phyloP scores from a whole-genome alignment of 140 eudicot species.

The Anethum foeniculum region DNA sequence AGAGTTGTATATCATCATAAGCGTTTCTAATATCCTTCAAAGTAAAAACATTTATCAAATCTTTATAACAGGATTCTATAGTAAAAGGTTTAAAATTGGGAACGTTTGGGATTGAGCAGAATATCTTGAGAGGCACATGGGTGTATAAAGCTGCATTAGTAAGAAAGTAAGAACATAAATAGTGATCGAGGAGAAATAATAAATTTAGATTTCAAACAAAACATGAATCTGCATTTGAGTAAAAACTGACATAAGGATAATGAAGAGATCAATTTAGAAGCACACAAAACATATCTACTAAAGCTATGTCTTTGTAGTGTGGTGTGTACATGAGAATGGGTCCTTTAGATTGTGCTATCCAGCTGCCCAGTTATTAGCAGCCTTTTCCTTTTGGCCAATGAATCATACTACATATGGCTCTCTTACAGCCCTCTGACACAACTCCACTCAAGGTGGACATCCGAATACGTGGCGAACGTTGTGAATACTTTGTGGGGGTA shows the following conservation, averaged over 20 bases:
- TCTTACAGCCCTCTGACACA: conserved; percentile 12
- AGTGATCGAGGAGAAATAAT: neutral
- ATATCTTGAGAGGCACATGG: neutral
- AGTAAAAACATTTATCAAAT: neutral
- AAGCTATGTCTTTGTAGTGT: conserved; percentile 8
- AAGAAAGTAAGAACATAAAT: neutral
- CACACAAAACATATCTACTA: neutral
- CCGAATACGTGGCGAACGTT: neutral
- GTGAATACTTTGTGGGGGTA: neutral
- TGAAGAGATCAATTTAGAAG: neutral
- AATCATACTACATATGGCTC: conserved; percentile 16
- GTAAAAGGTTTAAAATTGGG: neutral
- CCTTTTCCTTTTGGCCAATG: conserved; percentile 14
- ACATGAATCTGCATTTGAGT: neutral
- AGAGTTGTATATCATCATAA: neutral
- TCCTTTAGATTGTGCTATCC: conserved; percentile 20
- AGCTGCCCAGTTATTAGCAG: conserved; percentile 21
- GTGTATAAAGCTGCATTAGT: neutral
- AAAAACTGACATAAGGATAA: neutral
- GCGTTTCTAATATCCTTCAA: neutral
- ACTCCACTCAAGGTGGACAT: conserved; percentile 1
- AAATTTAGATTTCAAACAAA: neutral
- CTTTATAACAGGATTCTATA: neutral
- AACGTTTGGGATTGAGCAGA: neutral
- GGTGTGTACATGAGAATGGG: conserved; percentile 13